These are phyloP conservation scores for Sideroxylon spinosum DNA, from an alignment of 179 eudicot species.

Conservation along the genomic window DNA sequence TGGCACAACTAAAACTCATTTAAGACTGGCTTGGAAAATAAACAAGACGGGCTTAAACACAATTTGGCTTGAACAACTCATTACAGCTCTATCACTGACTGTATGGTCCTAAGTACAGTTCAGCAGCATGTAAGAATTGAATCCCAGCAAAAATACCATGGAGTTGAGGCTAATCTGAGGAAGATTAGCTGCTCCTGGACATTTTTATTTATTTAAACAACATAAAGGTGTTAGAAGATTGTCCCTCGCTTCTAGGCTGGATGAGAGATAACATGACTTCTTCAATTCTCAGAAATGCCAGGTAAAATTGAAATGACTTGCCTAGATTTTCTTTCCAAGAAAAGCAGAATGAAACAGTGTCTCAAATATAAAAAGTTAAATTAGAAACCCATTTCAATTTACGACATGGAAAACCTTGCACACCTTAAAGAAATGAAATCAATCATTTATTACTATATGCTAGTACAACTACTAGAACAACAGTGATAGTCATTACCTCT, in stretches of 20 bases:
- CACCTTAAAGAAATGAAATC: not conserved
- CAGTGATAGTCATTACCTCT: conserved; percentile 46
- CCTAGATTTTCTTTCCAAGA: not conserved
- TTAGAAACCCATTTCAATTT: not conserved
- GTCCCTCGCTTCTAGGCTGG: not conserved
- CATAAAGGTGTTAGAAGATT: conserved; percentile 1
- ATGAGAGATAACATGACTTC: not conserved
- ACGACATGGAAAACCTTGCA: not conserved
- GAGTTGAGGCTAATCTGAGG: not conserved
- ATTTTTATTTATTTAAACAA: not conserved
- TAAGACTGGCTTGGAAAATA: no score
- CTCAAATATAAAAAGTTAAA: conserved; percentile 3
- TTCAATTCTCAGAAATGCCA: not conserved
- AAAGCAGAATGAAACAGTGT: not conserved
- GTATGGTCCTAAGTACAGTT: not conserved
- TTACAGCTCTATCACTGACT: no score
- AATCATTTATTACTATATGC: not conserved
- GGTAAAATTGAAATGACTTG: conserved; percentile 4
- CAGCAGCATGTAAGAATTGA: not conserved
- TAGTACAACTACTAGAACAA: not conserved
- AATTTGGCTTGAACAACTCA: no score
- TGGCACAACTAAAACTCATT: no score
- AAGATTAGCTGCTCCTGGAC: not conserved
- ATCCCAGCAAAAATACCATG: not conserved
- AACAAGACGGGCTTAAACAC: no score